phyloP scores from a whole-genome alignment of 2,329 filamentous ascomycete genomes.

The Fusarium sp. region DNA sequence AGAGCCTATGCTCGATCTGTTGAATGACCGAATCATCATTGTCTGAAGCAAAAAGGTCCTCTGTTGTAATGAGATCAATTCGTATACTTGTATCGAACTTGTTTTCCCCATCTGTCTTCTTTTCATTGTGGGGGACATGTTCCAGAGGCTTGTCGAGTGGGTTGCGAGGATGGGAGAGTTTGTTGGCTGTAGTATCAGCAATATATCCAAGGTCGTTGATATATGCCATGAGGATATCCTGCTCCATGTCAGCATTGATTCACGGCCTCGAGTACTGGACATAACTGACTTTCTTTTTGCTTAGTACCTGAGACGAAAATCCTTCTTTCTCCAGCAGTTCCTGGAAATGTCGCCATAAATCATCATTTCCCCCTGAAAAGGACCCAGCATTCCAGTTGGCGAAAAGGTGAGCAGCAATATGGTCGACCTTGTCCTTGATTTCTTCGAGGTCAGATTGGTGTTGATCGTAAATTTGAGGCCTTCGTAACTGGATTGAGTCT shows the following conservation, averaged over 20 bases:
- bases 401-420: background rate
- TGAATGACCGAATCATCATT: background rate
- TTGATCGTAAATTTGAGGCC: accelerated
- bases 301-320: background rate
- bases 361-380: background rate
- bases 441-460: background rate
- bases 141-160: background rate
- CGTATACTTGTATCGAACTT: background rate
- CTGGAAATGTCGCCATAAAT: background rate
- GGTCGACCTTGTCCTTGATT: background rate
- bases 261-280: accelerated
- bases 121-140: accelerated
- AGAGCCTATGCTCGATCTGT: background rate
- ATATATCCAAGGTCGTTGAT: background rate
- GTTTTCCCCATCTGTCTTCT: accelerated
- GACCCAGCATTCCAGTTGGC: background rate
- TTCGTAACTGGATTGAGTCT: background rate
- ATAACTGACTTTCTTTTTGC: background rate
- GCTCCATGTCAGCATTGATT: background rate
- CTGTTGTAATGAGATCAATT: background rate
- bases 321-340: background rate
- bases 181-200: background rate
- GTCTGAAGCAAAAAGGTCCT: background rate
- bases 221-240: background rate
- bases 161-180: accelerated